Base-by-base conservation (phyloP, 495 filamentous ascomycete genomes). In the Penicillium coprophilum region DNA sequence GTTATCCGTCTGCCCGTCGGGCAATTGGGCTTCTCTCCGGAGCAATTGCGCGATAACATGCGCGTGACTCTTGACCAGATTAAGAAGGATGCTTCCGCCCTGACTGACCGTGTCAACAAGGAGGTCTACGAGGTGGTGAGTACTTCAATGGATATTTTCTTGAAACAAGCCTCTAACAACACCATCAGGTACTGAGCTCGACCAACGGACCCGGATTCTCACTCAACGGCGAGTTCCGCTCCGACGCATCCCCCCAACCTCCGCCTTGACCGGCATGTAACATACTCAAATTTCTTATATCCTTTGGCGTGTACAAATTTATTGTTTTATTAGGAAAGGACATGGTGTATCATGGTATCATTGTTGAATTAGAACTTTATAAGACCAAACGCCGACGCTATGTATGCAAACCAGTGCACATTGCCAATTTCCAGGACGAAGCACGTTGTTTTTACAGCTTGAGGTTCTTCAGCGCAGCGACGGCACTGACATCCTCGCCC, bases 1-100 rank as follows among this genome's bases (percentile, higher is more conserved):
- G 88, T 95, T 40, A 83, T 98, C 32, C 77, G 94, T 50, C 82
- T 96, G 77, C 86, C 93, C 13, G 81, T 98, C 55, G 94, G 92
- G 8, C 93, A 97, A 72, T 77, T 98, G 68, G 89, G 82, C 3
- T 97, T 96, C 71, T 89, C 90, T 11, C 92, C 94, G 19, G 84
- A 91, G 67, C 84, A 93, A 79, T 70, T 98, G 74, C 81, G 85
- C 58, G 85, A 85, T 61, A 98, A 98, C 72, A 80, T 97, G 72
- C 87, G 85, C 73, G 75, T 83, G 32, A 86, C 96, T 56, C 80
- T 97, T 63, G 79, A 80, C 2, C 76, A 83, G 54, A 67, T 98
- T 49, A 96, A 91, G 83, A 83, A 82, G 68, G 90, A 96, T 65
- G 83, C 93, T 38, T 73, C 71, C 28, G 66, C 69, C 10, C 56